These are phyloP conservation scores for Lasiosphaeria ovina DNA, from an alignment of 495 filamentous ascomycete species.

Conservation along the genomic window DNA sequence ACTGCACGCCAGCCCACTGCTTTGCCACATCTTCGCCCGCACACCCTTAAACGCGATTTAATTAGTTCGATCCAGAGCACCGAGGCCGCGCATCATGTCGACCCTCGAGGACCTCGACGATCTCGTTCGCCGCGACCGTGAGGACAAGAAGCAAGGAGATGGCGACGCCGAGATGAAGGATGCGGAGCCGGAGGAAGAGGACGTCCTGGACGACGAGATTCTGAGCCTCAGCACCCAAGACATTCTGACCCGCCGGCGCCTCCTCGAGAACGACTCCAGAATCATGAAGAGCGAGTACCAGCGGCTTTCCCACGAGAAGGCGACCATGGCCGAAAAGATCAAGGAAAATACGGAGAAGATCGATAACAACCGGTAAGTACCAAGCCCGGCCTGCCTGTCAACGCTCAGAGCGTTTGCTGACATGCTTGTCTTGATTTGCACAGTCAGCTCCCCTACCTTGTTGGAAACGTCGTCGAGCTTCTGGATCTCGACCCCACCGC, in stretches of 20 bases:
- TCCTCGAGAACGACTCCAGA: slow-evolving; percentile 93
- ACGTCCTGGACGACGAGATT: slow-evolving; percentile 86
- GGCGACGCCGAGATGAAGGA: slow-evolving; percentile 91
- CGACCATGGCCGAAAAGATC: slow-evolving; percentile 94
- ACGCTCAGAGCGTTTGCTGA: slow-evolving; percentile 12
- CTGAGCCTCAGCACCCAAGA: slow-evolving; percentile 86
- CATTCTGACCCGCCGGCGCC: slow-evolving; percentile 78
- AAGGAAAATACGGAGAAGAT: slow-evolving; percentile 99
- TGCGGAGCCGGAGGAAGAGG: slow-evolving; percentile 60
- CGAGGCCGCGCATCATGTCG: slow-evolving; percentile 28
- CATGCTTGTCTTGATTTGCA: slow-evolving; percentile 10
- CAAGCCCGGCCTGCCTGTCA: slow-evolving; percentile 17
- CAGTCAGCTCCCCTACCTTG: slow-evolving; percentile 96
- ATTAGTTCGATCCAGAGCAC: slow-evolving; percentile 6
- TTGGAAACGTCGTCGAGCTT: slow-evolving; percentile 96
- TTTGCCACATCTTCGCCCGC: not conserved
- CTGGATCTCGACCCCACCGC: slow-evolving; percentile 94
- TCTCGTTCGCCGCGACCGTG: slow-evolving; percentile 66
- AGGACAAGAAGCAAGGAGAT: slow-evolving; percentile 69
- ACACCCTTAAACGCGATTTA: not conserved
- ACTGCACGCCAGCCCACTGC: not conserved
- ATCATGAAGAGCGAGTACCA: slow-evolving; percentile 99
- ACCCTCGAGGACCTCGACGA: slow-evolving; percentile 45
- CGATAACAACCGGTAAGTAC: slow-evolving; percentile 85
- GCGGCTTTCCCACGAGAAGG: slow-evolving; percentile 90